Conservation (phyloP, 768 basidiomycete genomes). For the Baorangia bicolor region DNA sequence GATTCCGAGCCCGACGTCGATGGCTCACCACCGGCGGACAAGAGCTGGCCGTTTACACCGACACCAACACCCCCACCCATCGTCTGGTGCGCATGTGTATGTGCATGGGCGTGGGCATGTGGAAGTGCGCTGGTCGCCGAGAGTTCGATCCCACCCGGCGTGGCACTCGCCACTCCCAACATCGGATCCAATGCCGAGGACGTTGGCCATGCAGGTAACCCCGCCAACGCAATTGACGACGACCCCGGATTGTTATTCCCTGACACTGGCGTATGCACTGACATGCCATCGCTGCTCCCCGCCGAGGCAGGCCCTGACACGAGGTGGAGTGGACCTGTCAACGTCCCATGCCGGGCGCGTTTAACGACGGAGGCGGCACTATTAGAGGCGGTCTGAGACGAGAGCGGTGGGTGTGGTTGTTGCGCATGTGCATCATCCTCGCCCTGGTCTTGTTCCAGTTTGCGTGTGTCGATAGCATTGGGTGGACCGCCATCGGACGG, state of each 20-base stretch:
- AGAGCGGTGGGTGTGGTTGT: constrained; percentile 2
- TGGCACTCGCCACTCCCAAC: constrained; percentile 32
- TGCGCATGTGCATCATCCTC: constrained; percentile 23
- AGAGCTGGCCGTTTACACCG: constrained; percentile 18
- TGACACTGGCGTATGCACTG: constrained; percentile 19
- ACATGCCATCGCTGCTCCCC: constrained; percentile 16
- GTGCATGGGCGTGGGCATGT: constrained; percentile 7
- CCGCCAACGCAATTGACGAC: constrained; percentile 26
- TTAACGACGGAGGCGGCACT: constrained; percentile 11
- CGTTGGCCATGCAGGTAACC: constrained; percentile 34
- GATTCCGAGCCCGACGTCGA: constrained; percentile 13
- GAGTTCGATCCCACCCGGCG: constrained; percentile 34
- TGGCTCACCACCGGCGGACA: constrained; percentile 14
- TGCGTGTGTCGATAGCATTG: constrained; percentile 14
- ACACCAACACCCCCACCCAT: constrained; percentile 8
- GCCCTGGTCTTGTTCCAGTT: constrained; percentile 28
- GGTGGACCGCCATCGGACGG: constrained; percentile 16
- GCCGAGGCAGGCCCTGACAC: constrained; percentile 19
- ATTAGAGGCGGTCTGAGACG: constrained; percentile 13
- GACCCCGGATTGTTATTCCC: constrained; percentile 11
- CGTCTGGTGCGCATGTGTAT: constrained; percentile 14
- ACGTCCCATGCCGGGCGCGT: constrained; percentile 30
- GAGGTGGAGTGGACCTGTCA: constrained; percentile 21
- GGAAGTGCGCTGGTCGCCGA: constrained; percentile 12
- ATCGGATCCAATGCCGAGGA: constrained; percentile 31